Evolutionary conservation across 2,329 filamentous ascomycete genomes (phyloP).

Genomic region (Phyllachora maydis): DNA sequence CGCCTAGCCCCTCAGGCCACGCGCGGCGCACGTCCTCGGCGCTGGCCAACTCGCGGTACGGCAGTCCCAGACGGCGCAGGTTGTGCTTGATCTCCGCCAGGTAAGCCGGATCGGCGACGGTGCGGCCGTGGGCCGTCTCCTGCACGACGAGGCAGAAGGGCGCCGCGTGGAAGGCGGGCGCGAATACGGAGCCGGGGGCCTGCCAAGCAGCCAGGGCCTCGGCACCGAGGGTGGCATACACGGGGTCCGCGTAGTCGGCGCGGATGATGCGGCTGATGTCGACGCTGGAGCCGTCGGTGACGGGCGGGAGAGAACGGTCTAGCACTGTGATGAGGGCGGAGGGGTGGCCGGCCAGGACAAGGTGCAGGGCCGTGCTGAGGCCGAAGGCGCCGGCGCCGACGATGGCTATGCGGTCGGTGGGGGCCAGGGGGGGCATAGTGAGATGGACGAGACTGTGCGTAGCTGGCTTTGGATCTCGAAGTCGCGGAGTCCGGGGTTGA

Average conservation of each 20-base stretch:
- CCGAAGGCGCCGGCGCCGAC: slow-evolving; percentile 12
- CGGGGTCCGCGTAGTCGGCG: slow-evolving; percentile 40
- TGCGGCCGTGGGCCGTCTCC: not conserved
- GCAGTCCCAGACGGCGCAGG: not conserved
- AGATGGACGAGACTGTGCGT: no score
- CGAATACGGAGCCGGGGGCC: not conserved
- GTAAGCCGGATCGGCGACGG: not conserved
- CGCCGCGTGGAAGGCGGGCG: not conserved
- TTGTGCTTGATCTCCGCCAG: not conserved
- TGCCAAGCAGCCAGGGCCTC: not conserved
- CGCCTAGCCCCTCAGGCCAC: slow-evolving; percentile 4
- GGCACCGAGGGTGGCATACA: slow-evolving; percentile 36
- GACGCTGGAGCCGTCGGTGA: slow-evolving; percentile 16
- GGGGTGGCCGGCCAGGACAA: slow-evolving; percentile 9
- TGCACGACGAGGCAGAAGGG: not conserved
- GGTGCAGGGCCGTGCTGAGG: slow-evolving; percentile 10
- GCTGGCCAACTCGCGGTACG: not conserved
- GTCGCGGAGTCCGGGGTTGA: no score
- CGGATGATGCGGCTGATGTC: slow-evolving; percentile 19
- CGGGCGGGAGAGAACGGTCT: slow-evolving; percentile 14
- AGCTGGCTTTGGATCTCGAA: no score
- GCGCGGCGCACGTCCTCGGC: not conserved
- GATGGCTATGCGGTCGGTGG: no score
- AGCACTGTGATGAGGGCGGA: slow-evolving; percentile 15
- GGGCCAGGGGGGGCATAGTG: no score